phyloP scores from a whole-genome alignment of 768 basidiomycete genomes.

The Mycena latifolia region DNA sequence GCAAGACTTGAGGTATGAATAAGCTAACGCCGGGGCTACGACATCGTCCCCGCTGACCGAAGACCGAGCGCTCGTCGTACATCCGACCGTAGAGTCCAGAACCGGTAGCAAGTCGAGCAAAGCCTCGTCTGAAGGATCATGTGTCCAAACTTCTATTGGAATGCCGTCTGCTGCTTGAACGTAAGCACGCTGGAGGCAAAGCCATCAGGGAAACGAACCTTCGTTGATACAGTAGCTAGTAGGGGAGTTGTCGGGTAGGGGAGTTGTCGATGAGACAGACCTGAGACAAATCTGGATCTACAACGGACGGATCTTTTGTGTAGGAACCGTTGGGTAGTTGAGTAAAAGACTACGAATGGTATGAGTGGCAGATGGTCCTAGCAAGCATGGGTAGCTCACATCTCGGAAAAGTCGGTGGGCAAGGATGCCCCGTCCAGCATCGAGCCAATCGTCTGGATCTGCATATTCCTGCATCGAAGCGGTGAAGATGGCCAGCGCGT shows the following conservation, averaged over 20 bases:
- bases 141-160: slow-evolving; percentile 99
- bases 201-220: slow-evolving; percentile 63
- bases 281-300: slow-evolving; percentile 91
- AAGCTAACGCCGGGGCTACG: slow-evolving; percentile 46
- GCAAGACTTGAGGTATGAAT: slow-evolving; percentile 43
- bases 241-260: no score
- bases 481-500: slow-evolving; percentile 98
- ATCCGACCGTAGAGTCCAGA: slow-evolving; percentile 92
- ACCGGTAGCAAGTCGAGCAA: slow-evolving; percentile 95
- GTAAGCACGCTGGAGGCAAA: slow-evolving; percentile 14
- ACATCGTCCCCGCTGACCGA: slow-evolving; percentile 56
- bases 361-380: slow-evolving; percentile 11
- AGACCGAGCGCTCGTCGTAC: slow-evolving; percentile 92
- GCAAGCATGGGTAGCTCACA: slow-evolving; percentile 62
- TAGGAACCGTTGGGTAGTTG: slow-evolving; percentile 93
- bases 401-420: slow-evolving; percentile 92
- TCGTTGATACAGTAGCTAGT: slow-evolving; percentile 93
- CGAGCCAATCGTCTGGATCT: slow-evolving; percentile 99
- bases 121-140: slow-evolving; percentile 97
- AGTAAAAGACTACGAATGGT: slow-evolving; percentile 82
- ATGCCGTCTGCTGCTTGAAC: slow-evolving; percentile 88
- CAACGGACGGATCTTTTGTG: slow-evolving; percentile 90
- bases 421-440: slow-evolving; percentile 93
- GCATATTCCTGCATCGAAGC: slow-evolving; percentile 99
- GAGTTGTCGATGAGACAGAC: slow-evolving; percentile 98